Base-by-base conservation (phyloP, 495 filamentous ascomycete genomes). In the Podospora bellae-mahoneyi region DNA sequence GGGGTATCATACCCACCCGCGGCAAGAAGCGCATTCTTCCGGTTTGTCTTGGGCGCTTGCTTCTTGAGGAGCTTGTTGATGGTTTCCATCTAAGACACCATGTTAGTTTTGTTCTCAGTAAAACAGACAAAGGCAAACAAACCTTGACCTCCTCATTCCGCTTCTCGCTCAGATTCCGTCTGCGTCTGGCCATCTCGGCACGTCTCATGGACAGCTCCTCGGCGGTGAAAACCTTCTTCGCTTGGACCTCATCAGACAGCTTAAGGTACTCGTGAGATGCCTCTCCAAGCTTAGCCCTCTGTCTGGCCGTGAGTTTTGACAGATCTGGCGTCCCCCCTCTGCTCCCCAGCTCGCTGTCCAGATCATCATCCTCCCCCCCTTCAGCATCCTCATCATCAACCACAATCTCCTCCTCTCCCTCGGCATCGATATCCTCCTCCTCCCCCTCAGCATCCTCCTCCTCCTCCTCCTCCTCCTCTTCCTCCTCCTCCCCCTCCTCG, bases 101-200 rank as follows among this genome's bases (percentile, higher is more conserved):
- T 30, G 48, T 32, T 6, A 32, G 27, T 0, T 57, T 10, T 15
- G 18, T n/a, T 56, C 15, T 15, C 9, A 7, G 3, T 10, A 20
- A 56, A 32, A 15, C 20, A 7, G 4, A 27, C 0, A 44, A 64
- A 1, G 54, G 56, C 5, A 19, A 6, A 66, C 74, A 58, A 81
- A 93, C 94, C 88, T 99, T 99, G 81, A 98, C 96, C 82, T 99
- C 96, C 75, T 99, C 96, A 66, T 97, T 95, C 28, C 95, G 91
- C 84, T 97, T 97, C 76, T 98, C 95, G 70, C 91, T 95, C n/a
- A 99, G 85, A 71, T 98, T 97, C 77, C 97, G 96, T 62, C 95
- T 83, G 39, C 95, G 89, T 19, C 95, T 85, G 28, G 95, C 95
- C 95, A 99, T 99, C 78, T 99, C 95, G 6, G 92, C 91, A 56